phyloP scores from a whole-genome alignment of 2,329 filamentous ascomycete species.

The Cordyceps tenuipes region DNA sequence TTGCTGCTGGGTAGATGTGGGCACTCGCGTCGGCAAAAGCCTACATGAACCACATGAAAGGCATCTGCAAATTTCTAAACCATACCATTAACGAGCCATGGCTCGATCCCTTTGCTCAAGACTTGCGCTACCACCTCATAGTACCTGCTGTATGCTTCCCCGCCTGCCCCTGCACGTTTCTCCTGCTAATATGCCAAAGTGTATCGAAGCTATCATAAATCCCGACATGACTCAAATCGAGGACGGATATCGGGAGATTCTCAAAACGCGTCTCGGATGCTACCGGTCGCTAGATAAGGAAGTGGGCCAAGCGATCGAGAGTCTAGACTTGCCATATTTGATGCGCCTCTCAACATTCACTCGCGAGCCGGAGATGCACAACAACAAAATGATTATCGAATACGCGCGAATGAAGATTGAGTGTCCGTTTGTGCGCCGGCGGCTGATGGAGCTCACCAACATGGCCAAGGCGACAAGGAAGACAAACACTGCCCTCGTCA shows the following conservation, averaged over 20 bases:
- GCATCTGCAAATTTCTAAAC: slow-evolving; percentile 24
- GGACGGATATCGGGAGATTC: background rate
- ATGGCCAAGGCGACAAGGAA: background rate
- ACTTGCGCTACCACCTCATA: slow-evolving; percentile 23
- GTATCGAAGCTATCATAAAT: slow-evolving; percentile 9
- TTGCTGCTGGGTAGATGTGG: slow-evolving; percentile 20
- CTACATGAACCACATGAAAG: slow-evolving; percentile 23
- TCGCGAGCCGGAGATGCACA: slow-evolving; percentile 6
- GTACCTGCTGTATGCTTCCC: slow-evolving; percentile 24
- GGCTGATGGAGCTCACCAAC: slow-evolving; percentile 3
- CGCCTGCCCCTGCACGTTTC: background rate
- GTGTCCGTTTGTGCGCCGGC: slow-evolving; percentile 9
- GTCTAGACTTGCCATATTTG: slow-evolving; percentile 8
- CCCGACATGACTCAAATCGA: slow-evolving; percentile 9
- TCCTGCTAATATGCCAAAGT: slow-evolving; percentile 1
- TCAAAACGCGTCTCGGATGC: background rate
- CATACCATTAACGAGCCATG: slow-evolving; percentile 18
- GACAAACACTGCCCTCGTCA: background rate
- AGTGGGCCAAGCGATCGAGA: slow-evolving; percentile 9
- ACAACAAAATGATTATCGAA: background rate
- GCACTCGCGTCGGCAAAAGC: slow-evolving; percentile 20
- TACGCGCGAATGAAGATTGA: slow-evolving; percentile 8
- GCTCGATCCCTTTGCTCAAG: slow-evolving; percentile 20
- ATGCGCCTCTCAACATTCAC: slow-evolving; percentile 6
- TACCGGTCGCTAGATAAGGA: slow-evolving; percentile 8